Evolutionary conservation across 176 grass and related monocot genomes (phyloP).

Genomic region (Bromus sterilis): DNA sequence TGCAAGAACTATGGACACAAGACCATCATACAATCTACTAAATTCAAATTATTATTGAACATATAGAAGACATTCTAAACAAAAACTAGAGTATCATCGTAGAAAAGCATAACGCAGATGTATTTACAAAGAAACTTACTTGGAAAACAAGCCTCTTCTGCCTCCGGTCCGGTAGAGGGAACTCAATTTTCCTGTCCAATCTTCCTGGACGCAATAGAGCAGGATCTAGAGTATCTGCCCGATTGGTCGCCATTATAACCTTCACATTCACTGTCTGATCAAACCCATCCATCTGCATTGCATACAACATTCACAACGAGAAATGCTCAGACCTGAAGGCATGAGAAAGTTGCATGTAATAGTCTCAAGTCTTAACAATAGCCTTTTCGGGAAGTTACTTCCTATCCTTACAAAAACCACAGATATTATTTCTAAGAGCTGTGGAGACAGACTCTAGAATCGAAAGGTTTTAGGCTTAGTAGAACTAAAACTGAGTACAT

Average conservation of each 20-base stretch:
- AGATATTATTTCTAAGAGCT: too few species aligned
- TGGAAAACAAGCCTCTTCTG: slow-evolving; percentile 98
- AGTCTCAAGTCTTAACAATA: background rate
- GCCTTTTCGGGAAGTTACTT: background rate
- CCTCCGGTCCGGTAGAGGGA: slow-evolving; percentile 81
- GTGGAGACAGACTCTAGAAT: too few species aligned
- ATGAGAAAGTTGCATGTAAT: background rate
- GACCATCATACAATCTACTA: background rate
- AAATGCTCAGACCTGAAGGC: background rate
- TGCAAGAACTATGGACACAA: background rate
- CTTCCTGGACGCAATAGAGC: slow-evolving; percentile 88
- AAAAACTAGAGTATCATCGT: background rate
- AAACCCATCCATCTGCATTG: slow-evolving; percentile 96
- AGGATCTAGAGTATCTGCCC: slow-evolving; percentile 88
- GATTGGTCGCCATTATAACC: slow-evolving; percentile 97
- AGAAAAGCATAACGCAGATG: background rate
- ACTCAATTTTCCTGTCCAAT: slow-evolving; percentile 94
- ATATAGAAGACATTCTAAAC: background rate
- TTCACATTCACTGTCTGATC: slow-evolving; percentile 98
- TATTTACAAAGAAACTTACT: slow-evolving; percentile 36
- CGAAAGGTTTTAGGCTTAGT: too few species aligned
- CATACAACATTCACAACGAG: background rate
- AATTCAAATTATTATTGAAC: background rate
- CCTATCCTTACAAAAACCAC: background rate
- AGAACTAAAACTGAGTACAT: too few species aligned